These are phyloP conservation scores for Mortierella sp. DNA, from an alignment of 371 early-diverging fungal genomes.

Conservation along the genomic window DNA sequence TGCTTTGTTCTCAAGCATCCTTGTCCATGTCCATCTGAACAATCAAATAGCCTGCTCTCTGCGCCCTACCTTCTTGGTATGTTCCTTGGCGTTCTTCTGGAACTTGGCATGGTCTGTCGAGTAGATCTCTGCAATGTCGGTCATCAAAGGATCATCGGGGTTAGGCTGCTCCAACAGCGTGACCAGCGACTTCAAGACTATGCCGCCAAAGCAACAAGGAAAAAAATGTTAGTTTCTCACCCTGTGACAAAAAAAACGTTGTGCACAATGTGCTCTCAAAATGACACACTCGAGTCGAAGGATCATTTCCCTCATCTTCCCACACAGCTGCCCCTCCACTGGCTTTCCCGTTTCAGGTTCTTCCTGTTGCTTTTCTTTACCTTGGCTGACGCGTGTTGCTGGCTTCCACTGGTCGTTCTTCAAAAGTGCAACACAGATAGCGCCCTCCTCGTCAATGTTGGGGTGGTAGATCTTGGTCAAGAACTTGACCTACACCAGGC, in stretches of 20 bases:
- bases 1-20: too few species aligned
- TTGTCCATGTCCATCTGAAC: too few species aligned
- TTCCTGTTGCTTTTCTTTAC: background rate
- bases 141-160: constrained; percentile 92
- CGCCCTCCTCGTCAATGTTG: constrained; percentile 91
- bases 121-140: constrained; percentile 87
- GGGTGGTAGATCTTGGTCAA: constrained; percentile 93
- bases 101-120: constrained; percentile 81
- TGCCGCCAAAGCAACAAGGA: background rate
- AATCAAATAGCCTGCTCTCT: too few species aligned
- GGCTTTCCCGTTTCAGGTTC: background rate
- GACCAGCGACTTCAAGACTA: constrained; percentile 80
- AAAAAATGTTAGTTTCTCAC: background rate
- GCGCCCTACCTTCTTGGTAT: constrained; percentile 76
- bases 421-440: constrained; percentile 83
- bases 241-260: background rate
- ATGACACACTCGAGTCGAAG: background rate
- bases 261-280: background rate
- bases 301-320: background rate
- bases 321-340: background rate
- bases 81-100: constrained; percentile 84
- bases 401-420: constrained; percentile 96
- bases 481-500: constrained; percentile 76
- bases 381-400: constrained; percentile 75
- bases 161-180: constrained; percentile 86